Evolutionary conservation across 176 grass and related monocot genomes (phyloP).

Genomic region (Oryza australiensis): DNA sequence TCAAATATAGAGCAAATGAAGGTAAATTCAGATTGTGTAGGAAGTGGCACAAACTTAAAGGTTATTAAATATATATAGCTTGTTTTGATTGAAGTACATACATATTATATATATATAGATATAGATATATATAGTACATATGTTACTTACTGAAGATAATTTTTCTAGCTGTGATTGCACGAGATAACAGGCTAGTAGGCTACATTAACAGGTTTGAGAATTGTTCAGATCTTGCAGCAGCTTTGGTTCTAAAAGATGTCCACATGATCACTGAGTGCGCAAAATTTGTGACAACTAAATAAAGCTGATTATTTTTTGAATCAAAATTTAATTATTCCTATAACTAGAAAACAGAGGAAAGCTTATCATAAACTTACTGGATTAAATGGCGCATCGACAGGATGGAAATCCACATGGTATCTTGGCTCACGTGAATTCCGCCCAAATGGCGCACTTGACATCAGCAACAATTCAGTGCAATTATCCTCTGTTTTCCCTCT

Average conservation of each 20-base stretch:
- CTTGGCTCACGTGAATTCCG: constrained; percentile 40
- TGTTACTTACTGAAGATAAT: no score
- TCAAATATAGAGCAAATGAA: no score
- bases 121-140: no score
- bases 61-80: no score
- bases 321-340: no score
- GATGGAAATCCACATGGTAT: constrained; percentile 45
- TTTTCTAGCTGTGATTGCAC: no score
- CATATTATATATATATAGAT: no score
- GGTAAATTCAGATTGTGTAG: no score
- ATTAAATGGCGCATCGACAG: constrained; percentile 27
- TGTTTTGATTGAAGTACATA: no score
- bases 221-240: background rate
- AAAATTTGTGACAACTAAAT: background rate
- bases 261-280: no score
- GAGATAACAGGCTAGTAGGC: background rate
- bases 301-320: background rate
- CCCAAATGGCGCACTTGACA: constrained; percentile 40
- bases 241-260: background rate
- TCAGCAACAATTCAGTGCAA: background rate
- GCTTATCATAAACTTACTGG: constrained; percentile 15
- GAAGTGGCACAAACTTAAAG: background rate
- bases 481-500: background rate
- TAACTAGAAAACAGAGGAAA: background rate
- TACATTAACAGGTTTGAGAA: background rate